Conservation (phyloP, 306 rosid species). For the Trifolium repens region DNA sequence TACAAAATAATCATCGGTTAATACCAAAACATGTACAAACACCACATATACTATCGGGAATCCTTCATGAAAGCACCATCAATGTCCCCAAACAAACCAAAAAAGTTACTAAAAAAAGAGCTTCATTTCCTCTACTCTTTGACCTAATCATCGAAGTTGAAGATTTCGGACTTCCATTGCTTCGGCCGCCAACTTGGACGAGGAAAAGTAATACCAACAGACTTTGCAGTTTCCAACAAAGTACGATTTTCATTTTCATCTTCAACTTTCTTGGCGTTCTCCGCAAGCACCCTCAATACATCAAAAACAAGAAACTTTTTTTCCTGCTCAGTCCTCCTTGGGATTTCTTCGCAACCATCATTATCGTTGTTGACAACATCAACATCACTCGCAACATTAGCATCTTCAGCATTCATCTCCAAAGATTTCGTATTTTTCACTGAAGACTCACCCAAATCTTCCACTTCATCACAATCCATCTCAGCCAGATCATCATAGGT, state of each 20-base stretch:
- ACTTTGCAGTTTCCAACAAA: neutral
- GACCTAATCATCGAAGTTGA: neutral
- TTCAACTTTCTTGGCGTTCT: neutral
- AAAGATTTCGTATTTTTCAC: no score
- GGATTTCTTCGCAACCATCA: no score
- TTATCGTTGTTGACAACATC: no score
- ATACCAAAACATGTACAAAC: neutral
- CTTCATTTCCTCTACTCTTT: neutral
- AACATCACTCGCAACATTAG: no score
- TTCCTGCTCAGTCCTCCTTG: no score
- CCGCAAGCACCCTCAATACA: neutral
- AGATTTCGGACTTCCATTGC: neutral
- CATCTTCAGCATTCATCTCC: no score
- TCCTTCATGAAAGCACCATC: neutral
- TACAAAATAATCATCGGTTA: neutral
- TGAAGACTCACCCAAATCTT: no score
- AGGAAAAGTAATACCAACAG: neutral
- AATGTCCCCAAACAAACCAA: neutral
- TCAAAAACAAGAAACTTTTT: neutral
- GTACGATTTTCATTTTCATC: neutral
- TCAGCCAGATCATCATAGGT: no score
- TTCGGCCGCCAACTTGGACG: neutral
- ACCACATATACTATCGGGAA: neutral
- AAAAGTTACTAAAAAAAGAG: no score
- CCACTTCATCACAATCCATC: no score